Evolutionary conservation across 371 early-diverging fungal genomes (phyloP), one percentile per base, ranked within the genome.

Genomic region (Mortierella sp.): DNA sequence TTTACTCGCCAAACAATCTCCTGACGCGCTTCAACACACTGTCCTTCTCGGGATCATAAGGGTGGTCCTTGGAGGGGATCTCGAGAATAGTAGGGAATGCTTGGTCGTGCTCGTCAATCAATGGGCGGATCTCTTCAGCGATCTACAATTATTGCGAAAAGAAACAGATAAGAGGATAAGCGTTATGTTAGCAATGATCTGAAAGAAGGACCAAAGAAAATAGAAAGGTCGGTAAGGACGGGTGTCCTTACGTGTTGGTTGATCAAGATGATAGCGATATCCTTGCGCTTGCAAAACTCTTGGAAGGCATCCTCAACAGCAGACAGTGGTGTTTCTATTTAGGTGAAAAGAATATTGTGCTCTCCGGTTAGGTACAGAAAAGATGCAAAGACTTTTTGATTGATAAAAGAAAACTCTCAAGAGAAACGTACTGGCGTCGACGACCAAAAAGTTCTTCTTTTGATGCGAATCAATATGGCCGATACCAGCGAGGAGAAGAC

Each of bases 21-120:
- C 97, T 95, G 79, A 99, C 97, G 75, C 98, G 94, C 91, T 98
- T 99, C 74, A 99, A 91, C 70, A 99, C 98, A 72, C 98, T 98
- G 90, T 99, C 99, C 91, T 96, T 97, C 81, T 92, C 91, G 74
- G 95, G 94, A 84, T 95, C 94, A 88, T 99, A 99, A 50, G 99
- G 99, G 88, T 98, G 97, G 88, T 99, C 99, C 91, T 99, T 99
- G 73, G 98, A 98, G 77, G 99, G 99, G 82, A 99, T 98, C 89
- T 99, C 99, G 75, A 99, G 93, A 21, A 99, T 92, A 14, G 99
- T 96, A 14, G 99, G 99, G 89, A 98, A 99, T 14, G 98, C 98
- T 75, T 94, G 94, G 73, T 93, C 91, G 88, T 99, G 95, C 72
- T 94, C 96, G 83, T 99, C 99, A 73, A 99, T 90, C 80, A 96